Percentiles rank a stretch among this genome's conserved stretches.
Conservation (phyloP, 371 early-diverging fungal genomes). For the Mucor circinelloides region DNA sequence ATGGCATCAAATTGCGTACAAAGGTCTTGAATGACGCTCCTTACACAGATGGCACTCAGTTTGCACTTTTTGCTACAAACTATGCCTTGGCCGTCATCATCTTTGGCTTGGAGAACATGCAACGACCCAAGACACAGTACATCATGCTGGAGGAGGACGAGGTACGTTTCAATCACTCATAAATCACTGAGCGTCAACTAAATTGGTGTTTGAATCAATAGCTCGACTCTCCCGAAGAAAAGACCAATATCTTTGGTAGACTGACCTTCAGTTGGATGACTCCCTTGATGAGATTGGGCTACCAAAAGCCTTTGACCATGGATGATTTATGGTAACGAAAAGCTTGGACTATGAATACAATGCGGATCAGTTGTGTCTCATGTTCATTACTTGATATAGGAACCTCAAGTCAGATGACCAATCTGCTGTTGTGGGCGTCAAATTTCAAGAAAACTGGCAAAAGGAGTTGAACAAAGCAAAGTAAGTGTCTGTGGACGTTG, state of each 20-base stretch:
- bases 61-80: constrained; percentile 42
- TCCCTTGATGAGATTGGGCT: constrained; percentile 83
- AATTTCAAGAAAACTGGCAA: constrained; percentile 75
- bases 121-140: constrained; percentile 65
- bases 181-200: background rate
- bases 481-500: constrained; percentile 29
- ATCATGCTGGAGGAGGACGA: constrained; percentile 58
- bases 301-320: constrained; percentile 70
- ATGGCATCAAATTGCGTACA: constrained; percentile 65
- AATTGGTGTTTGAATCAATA: constrained; percentile 7
- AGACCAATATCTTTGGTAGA: constrained; percentile 83
- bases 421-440: constrained; percentile 61
- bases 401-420: constrained; percentile 66
- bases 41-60: constrained; percentile 35
- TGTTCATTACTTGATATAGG: constrained; percentile 25
- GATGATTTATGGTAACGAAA: constrained; percentile 77
- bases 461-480: constrained; percentile 59
- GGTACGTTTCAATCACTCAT: constrained; percentile 7
- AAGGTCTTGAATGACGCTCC: constrained; percentile 38
- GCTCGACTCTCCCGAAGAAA: constrained; percentile 73
- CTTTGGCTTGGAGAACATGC: constrained; percentile 65
- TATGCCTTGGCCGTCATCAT: constrained; percentile 50
- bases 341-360: background rate
- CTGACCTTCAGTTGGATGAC: constrained; percentile 93
- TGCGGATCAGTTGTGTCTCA: background rate